Base-by-base conservation (phyloP, 306 rosid species). In the Acmispon strigosus region DNA sequence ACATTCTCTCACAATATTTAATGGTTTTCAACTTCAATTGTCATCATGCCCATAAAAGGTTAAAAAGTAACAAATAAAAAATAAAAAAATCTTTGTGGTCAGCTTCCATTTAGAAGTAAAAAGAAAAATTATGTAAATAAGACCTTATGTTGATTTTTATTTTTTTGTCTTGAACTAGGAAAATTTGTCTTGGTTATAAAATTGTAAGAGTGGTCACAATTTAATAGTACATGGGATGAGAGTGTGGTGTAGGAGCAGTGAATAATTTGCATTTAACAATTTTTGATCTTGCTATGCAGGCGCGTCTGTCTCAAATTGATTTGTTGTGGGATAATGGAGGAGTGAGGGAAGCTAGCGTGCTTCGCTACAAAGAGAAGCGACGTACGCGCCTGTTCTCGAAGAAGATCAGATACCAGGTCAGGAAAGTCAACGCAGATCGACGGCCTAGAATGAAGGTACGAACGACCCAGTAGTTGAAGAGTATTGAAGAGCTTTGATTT, bases 381-480 rank as follows among this genome's bases (percentile, higher is more conserved):
- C 86, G 88, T 34, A 86, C 92, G 0, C 90, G 97, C 0, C 85
- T 93, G 54, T 78, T 83, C 78, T 87, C 97, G 0, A 93, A 90
- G 85, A 93, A 90, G 80, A 93, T 93, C 60, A 90, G 96, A 16
- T 93, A 93, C 11, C 98, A 90, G 58, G 98, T 90, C 9, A 83
- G 88, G 5, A 93, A 90, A 56, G 88, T 87, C 82, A 93, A 93
- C 54, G 92, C 89, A 1, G 92, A 93, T 87, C 82, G 77, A 88
- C 96, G 98, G 78, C 96, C 96, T 77, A 93, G 94, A 74, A 84
- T 87, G 92, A 89, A 93, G 94, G 98, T 93, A 86, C 10, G 77
- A 47, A 86, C 10, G 76, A 48, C 53, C 13, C 12, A 56, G 27
- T 0, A 61, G 19, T 22, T 75, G 70, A 76, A 32, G 69, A 18